Conservation (phyloP, 2,329 filamentous ascomycete species). For the Endoconidiophora polonica region DNA sequence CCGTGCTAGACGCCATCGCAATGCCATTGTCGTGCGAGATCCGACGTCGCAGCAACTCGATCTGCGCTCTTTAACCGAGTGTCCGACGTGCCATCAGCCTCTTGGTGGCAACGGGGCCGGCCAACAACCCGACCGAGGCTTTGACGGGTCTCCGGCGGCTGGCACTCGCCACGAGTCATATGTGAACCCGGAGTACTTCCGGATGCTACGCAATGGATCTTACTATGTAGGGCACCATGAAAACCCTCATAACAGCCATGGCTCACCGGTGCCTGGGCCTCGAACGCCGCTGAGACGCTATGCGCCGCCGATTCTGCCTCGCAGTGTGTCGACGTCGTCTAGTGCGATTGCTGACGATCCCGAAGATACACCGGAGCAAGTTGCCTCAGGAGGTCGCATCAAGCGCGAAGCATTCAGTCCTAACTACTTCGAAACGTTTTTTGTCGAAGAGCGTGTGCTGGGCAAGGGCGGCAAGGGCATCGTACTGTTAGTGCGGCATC, state of each 20-base stretch:
- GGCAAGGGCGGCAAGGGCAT: constrained; percentile 89
- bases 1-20: constrained; percentile 60
- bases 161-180: constrained; percentile 41
- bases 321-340: background rate
- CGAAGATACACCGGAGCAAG: constrained; percentile 15
- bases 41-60: constrained; percentile 70
- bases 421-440: constrained; percentile 85
- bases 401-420: constrained; percentile 76
- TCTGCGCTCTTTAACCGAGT: constrained; percentile 60
- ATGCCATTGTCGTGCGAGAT: constrained; percentile 85
- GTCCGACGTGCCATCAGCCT: constrained; percentile 79
- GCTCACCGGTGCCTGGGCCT: background rate
- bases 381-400: constrained; percentile 44
- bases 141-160: constrained; percentile 22
- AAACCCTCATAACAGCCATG: constrained; percentile 6
- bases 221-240: constrained; percentile 15
- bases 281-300: constrained; percentile 20
- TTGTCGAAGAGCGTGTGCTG: constrained; percentile 72
- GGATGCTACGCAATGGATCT: constrained; percentile 55
- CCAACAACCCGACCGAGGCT: constrained; percentile 32
- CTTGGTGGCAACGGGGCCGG: constrained; percentile 23
- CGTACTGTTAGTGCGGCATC: constrained; percentile 80
- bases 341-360: background rate
- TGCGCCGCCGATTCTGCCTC: background rate
- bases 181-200: constrained; percentile 86